Base-by-base conservation (phyloP, 2,329 filamentous ascomycete species). In the Trichoderma sp. region DNA sequence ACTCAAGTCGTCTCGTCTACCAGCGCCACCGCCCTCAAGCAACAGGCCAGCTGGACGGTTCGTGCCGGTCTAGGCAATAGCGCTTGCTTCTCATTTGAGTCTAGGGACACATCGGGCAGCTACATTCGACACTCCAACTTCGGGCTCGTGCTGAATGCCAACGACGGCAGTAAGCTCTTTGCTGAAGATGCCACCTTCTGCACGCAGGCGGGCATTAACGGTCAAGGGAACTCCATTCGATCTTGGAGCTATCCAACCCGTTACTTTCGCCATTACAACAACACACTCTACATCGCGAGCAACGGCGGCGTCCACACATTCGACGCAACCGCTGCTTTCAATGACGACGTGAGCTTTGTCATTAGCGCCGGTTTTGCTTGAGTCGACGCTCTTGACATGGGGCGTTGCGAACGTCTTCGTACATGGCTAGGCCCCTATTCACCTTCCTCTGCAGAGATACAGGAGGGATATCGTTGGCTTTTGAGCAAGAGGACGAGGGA, bases 341-440 rank as follows among this genome's bases (percentile, higher is more conserved):
- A 61, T 12, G 58, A 61, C 21, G 58, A 61, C 12, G 58, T 61
- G 47, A 61, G 58, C 34, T 61, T 41, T 19, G 58, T 61, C 12
- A n/a, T 51, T 10, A 61, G 47, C 7, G 34, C 34, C 7, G 34
- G 30, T 7, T 61, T 61, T 43, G 58, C 44, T 50, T 59, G 26
- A 59, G 30, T 6, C 7, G 26, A 10, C 34, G 3, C 12, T 10
- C 10, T 34, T 12, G 30, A 1, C 30, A 34, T 34, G 30, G 30
- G 30, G 34, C 14, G 34, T 14, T 39, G 34, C 34, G 12, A 14
- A 14, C 34, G 34, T 39, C 5, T 10, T 7, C 7, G 34, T 14
- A 39, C 9, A 39, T 39, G 14, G 12, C 10, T 3, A 39, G 14
- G 14, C 34, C 12, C 2, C 34, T 39, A 10, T 4, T 39, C 9